Evolutionary conservation across 257 asterid genomes (phyloP).

Genomic region (Solanum chaucha): DNA sequence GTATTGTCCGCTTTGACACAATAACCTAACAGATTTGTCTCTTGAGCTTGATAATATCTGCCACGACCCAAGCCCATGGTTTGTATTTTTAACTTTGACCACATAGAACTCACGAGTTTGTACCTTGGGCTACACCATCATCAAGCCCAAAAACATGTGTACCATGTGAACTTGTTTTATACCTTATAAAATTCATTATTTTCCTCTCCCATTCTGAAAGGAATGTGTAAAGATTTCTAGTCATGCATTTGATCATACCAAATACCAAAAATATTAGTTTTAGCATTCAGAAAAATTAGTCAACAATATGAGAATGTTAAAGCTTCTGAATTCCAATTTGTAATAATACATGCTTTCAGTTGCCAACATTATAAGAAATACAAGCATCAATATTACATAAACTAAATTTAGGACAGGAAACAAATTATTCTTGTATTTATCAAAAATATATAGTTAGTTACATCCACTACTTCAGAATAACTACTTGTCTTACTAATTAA

Average conservation of each 20-base stretch:
- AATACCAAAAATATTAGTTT: background rate
- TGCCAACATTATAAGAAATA: too few species aligned
- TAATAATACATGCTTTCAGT: too few species aligned
- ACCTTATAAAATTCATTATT: background rate
- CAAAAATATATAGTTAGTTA: background rate
- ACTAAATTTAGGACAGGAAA: background rate
- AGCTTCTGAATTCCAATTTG: too few species aligned
- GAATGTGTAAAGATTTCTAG: too few species aligned
- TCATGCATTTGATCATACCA: background rate
- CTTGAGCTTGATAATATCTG: background rate
- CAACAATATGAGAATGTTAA: too few species aligned
- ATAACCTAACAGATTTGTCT: background rate
- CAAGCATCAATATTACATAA: too few species aligned
- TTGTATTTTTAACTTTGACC: too few species aligned
- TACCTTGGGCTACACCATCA: background rate
- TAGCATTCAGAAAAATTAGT: too few species aligned
- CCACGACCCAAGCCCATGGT: background rate
- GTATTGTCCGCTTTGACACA: background rate
- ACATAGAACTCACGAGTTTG: background rate
- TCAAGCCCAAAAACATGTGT: too few species aligned
- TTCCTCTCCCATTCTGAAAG: background rate
- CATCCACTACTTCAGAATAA: too few species aligned
- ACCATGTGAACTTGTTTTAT: background rate
- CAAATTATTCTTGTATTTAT: background rate
- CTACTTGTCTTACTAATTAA: too few species aligned